Evolutionary conservation across 2,329 filamentous ascomycete genomes (phyloP).

Genomic region (Hymenoscyphus occultus): DNA sequence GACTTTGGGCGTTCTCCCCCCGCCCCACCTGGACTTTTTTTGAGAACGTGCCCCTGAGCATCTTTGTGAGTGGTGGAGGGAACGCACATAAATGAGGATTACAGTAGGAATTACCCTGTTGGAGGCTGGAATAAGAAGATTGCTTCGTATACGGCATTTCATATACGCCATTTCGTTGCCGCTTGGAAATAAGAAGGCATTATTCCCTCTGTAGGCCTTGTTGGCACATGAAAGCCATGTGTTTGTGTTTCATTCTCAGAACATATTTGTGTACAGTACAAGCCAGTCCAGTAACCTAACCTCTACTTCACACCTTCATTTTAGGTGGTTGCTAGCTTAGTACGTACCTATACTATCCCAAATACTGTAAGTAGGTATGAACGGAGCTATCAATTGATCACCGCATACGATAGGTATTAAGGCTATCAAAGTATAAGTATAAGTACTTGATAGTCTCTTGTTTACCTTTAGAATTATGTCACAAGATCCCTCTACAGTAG

Average conservation of each 20-base stretch:
- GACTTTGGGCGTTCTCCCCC: background rate
- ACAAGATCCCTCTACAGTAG: too few species aligned
- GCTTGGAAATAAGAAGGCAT: too few species aligned
- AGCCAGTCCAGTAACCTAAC: background rate
- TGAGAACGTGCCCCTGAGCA: conserved; percentile 8
- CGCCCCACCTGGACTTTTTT: background rate
- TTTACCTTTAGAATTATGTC: too few species aligned
- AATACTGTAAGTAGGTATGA: too few species aligned
- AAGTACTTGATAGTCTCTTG: too few species aligned
- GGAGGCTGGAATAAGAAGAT: background rate
- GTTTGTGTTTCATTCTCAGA: background rate
- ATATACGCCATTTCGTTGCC: too few species aligned
- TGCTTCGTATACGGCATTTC: background rate
- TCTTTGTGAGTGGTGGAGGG: conserved; percentile 13
- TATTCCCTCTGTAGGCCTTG: background rate
- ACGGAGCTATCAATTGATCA: too few species aligned
- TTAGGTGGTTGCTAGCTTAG: too few species aligned
- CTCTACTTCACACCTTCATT: too few species aligned
- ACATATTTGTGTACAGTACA: background rate
- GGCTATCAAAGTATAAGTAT: too few species aligned
- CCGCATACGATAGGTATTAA: too few species aligned
- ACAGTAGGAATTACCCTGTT: background rate
- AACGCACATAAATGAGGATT: background rate
- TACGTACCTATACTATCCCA: too few species aligned
- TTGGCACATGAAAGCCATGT: background rate